Evolutionary conservation across 495 filamentous ascomycete genomes (phyloP), one percentile per base, ranked within the genome.

Genomic region (Recurvomyces mirabilis): DNA sequence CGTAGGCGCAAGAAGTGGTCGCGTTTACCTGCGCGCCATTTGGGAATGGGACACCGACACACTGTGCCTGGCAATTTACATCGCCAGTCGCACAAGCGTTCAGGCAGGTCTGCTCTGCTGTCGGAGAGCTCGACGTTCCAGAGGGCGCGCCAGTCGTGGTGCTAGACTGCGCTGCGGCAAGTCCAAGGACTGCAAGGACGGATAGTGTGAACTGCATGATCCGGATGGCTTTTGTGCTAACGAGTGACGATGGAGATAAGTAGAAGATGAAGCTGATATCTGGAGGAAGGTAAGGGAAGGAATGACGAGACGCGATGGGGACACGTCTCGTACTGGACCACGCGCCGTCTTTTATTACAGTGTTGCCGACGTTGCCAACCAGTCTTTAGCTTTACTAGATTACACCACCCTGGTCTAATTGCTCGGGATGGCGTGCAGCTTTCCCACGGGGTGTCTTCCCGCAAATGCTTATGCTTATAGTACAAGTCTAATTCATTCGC

Each of bases 61-160:
- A 43, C 13, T 26, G n/a, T 14, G 40, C 40, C 20, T 31, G 2
- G 40, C 40, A 43, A 30, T 43, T 43, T 15, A 43, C 26, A 19
- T 43, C 40, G 40, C 25, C 13, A 21, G 40, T 12, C 7, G 23
- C 26, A 17, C 42, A 29, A n/a, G 7, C n/a, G 26, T 29, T 29
- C 26, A 29, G n/a, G 26, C 26, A 29, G 26, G 26, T 7, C 26
- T 29, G 26, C n/a, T 7, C n/a, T n/a, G 26, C 7, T n/a, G 26
- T 7, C 26, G n/a, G n/a, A 29, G 26, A 29, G 7, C 7, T 29
- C 26, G 26, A 7, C 7, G 26, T 29, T 29, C 26, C 26, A n/a
- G 26, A 29, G n/a, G n/a, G n/a, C 26, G 26, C 26, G 26, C 26
- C n/a, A n/a, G 7, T 29, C 26, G 7, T 7, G 7, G 26, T 29